A percentile compares a stretch with the other conserved stretches of the same genome.
Conservation (phyloP, 2,329 filamentous ascomycete genomes). For the Biscogniauxia sp. region DNA sequence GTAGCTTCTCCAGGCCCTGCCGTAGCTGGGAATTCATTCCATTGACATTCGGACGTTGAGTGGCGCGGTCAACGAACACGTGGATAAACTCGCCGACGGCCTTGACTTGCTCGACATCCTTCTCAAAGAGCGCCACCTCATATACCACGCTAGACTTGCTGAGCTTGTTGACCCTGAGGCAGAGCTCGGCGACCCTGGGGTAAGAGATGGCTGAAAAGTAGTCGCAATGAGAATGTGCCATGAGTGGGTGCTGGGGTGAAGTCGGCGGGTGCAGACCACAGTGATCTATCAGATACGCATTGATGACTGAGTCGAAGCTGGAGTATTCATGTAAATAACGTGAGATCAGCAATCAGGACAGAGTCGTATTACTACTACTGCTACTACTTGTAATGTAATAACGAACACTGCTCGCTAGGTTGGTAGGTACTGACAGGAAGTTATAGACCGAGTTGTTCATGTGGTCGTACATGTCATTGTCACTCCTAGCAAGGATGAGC, state of each 20-base stretch:
- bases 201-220: conserved; percentile 82
- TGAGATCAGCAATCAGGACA: conserved; percentile 5
- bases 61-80: conserved; percentile 78
- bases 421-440: conserved; percentile 54
- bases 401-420: too few species aligned
- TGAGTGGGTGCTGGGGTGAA: conserved; percentile 74
- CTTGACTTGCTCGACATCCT: conserved; percentile 69
- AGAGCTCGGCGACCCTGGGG: conserved; percentile 78
- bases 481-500: conserved; percentile 57
- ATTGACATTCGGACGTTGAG: conserved; percentile 61
- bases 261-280: conserved; percentile 71
- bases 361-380: not conserved
- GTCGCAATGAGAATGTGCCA: conserved; percentile 81
- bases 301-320: conserved; percentile 85
- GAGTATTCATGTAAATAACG: not conserved
- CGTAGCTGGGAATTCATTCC: conserved; percentile 64
- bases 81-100: conserved; percentile 86
- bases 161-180: conserved; percentile 77
- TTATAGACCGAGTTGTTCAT: conserved; percentile 91
- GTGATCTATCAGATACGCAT: conserved; percentile 78
- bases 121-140: conserved; percentile 82
- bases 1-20: conserved; percentile 55
- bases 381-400: too few species aligned
- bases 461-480: conserved; percentile 94
- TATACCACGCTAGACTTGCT: conserved; percentile 87